phyloP scores from a whole-genome alignment of 495 filamentous ascomycete species.

The Penicillium subrubescens region DNA sequence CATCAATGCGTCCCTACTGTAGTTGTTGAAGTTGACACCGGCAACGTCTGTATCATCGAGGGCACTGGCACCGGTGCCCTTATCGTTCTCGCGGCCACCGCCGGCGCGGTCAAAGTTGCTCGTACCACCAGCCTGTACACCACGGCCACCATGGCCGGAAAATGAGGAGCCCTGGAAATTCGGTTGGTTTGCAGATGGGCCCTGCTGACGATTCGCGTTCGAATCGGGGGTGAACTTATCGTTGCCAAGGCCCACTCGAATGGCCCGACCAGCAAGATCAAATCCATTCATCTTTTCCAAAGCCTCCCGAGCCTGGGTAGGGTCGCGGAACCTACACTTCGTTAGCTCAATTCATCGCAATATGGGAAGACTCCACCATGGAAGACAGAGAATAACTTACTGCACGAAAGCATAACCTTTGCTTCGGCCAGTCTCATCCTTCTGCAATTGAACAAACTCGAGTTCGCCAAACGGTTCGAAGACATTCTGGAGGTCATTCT shows the following conservation, averaged over 20 bases:
- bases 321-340: conserved; percentile 78
- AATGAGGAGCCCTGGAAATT: conserved; percentile 93
- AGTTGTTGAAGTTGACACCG: conserved; percentile 99
- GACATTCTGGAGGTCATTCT: conserved; percentile 91
- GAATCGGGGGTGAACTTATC: conserved; percentile 99
- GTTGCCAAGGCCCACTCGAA: conserved; percentile 98
- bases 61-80: conserved; percentile 87
- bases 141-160: conserved; percentile 87
- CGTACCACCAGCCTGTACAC: conserved; percentile 76
- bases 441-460: conserved; percentile 95
- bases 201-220: conserved; percentile 88
- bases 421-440: conserved; percentile 88
- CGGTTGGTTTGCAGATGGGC: conserved; percentile 68
- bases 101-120: conserved; percentile 91
- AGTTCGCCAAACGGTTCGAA: conserved; percentile 98
- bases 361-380: background rate
- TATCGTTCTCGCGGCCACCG: conserved; percentile 86
- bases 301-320: conserved; percentile 87
- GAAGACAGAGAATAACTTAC: conserved; percentile 58
- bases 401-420: conserved; percentile 98
- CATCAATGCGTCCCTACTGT: conserved; percentile 96
- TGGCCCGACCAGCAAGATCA: conserved; percentile 95
- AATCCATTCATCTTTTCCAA: conserved; percentile 99
- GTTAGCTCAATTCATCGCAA: conserved; percentile 12
- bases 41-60: conserved; percentile 97